Evolutionary conservation across 139 green algal genomes (phyloP), one percentile per base, ranked within the genome.

Genomic region (Nannochloris sp.): DNA sequence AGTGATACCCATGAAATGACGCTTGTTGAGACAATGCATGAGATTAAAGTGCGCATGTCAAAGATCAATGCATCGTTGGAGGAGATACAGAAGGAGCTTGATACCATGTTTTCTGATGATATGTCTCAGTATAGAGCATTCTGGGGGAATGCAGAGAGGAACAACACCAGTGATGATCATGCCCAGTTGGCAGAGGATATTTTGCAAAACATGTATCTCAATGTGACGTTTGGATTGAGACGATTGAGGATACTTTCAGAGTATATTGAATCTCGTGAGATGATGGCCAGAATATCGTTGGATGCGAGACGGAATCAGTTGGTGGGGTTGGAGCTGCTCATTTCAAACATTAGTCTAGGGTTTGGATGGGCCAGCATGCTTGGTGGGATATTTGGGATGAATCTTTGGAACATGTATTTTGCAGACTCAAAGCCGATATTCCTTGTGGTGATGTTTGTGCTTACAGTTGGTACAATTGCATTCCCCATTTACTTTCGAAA

Each of bases 261-360:
- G 48, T 60, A 57, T 16, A 71, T 70, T 8, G 61, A 72, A 19
- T 65, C 49, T 19, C 62, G 34, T 3, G 75, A 82, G 55, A 63
- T 75, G 44, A 43, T 75, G 15, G 53, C 76, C 3, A 59, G 68
- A 11, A 70, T 82, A n/a, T 48, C 75, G 23, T 54, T 81, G 19
- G 75, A 81, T 58, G 66, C 77, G 36, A 48, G 64, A 27, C 44
- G 57, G 2, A 82, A 82, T 58, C 68, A 82, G 51, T 48, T 82
- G 48, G 73, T 82, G 2, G 75, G 71, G 14, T 51, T 75, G 14
- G 67, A 82, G 18, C 61, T 82, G 11, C 27, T 82, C 7, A 51
- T 82, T 5, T 68, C 60, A 25, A 58, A 51, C 21, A 68, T 74
- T 2, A 57, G 48, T 4, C 62, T 75, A n/a, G 49, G 44, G 19